Evolutionary conservation across 2,329 filamentous ascomycete species (phyloP).

Genomic region (Aspergillus sp.): DNA sequence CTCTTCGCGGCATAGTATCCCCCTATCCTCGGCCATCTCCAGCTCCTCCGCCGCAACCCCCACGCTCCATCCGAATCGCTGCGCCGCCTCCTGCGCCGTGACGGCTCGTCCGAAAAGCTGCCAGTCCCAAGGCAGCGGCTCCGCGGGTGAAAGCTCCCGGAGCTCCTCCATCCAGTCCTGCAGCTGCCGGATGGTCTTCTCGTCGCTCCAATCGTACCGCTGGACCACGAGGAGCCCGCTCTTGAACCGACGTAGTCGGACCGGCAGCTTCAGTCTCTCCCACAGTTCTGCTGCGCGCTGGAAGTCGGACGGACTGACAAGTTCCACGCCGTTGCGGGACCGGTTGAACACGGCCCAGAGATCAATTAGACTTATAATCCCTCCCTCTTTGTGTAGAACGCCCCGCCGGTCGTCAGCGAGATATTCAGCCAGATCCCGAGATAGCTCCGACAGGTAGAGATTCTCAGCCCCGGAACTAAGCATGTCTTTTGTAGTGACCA

Average conservation of each 20-base stretch:
- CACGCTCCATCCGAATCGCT: slow-evolving; percentile 92
- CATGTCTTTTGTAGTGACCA: slow-evolving; percentile 93
- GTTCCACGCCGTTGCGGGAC: slow-evolving; percentile 82
- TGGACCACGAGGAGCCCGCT: slow-evolving; percentile 94
- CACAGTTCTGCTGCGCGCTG: slow-evolving; percentile 81
- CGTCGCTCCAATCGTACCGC: slow-evolving; percentile 76
- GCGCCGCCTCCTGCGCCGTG: slow-evolving; percentile 79
- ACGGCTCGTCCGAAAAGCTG: slow-evolving; percentile 69
- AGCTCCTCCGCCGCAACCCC: slow-evolving; percentile 92
- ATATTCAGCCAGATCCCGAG: slow-evolving; percentile 78
- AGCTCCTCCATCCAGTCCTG: slow-evolving; percentile 68
- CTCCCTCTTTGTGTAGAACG: slow-evolving; percentile 68
- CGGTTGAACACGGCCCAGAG: slow-evolving; percentile 94
- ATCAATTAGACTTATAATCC: slow-evolving; percentile 82
- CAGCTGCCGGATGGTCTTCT: slow-evolving; percentile 72
- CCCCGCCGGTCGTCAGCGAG: slow-evolving; percentile 75
- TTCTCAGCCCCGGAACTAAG: slow-evolving; percentile 71
- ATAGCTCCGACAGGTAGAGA: slow-evolving; percentile 79
- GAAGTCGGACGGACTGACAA: slow-evolving; percentile 86
- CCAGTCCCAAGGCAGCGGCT: slow-evolving; percentile 67
- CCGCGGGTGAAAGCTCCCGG: slow-evolving; percentile 55
- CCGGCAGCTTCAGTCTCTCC: slow-evolving; percentile 76
- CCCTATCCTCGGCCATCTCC: slow-evolving; percentile 91
- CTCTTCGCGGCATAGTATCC: slow-evolving; percentile 80
- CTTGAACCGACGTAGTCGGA: slow-evolving; percentile 79